Percentiles rank a stretch among this genome's conserved stretches.
These are phyloP conservation scores for Aureobasidium sp. DNA, from an alignment of 2,329 filamentous ascomycete genomes.

Conservation along the genomic window DNA sequence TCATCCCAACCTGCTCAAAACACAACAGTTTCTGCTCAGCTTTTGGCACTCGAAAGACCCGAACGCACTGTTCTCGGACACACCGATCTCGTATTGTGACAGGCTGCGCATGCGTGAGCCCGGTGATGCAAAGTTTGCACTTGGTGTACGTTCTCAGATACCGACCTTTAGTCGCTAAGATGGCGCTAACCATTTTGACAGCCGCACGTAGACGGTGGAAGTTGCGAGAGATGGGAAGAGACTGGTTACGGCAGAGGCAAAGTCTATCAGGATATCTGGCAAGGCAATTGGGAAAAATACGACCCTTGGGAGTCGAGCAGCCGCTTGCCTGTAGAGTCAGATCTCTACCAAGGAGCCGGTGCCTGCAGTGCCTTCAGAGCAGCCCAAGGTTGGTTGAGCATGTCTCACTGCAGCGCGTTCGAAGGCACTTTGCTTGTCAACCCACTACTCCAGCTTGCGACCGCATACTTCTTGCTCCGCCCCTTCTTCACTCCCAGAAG, in stretches of 20 bases:
- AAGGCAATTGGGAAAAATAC: conserved; percentile 66
- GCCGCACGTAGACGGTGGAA: conserved; percentile 48
- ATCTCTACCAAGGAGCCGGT: conserved; percentile 74
- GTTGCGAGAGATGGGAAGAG: conserved; percentile 45
- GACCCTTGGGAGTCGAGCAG: conserved; percentile 73
- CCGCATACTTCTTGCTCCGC: conserved; percentile 70
- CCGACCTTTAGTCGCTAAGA: too few species aligned
- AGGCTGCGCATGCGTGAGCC: conserved; percentile 46
- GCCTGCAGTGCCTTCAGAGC: conserved; percentile 78
- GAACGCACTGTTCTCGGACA: conserved; percentile 34
- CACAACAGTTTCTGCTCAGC: conserved; percentile 40
- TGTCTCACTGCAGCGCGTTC: conserved; percentile 62
- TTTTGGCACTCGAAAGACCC: conserved; percentile 41
- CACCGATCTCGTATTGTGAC: conserved; percentile 42
- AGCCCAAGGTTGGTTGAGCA: conserved; percentile 82
- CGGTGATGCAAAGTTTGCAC: conserved; percentile 42
- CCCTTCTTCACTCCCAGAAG: conserved; percentile 65
- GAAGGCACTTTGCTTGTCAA: conserved; percentile 80
- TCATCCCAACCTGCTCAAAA: conserved; percentile 38
- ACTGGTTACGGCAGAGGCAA: conserved; percentile 53
- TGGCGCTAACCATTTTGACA: background rate
- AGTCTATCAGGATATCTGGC: conserved; percentile 66
- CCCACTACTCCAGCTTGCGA: conserved; percentile 65
- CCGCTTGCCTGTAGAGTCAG: conserved; percentile 58
- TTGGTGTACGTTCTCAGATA: conserved; percentile 29